These are phyloP conservation scores for Phytophthora sp. DNA, from an alignment of 352 stramenopile genomes.

Conservation along the genomic window DNA sequence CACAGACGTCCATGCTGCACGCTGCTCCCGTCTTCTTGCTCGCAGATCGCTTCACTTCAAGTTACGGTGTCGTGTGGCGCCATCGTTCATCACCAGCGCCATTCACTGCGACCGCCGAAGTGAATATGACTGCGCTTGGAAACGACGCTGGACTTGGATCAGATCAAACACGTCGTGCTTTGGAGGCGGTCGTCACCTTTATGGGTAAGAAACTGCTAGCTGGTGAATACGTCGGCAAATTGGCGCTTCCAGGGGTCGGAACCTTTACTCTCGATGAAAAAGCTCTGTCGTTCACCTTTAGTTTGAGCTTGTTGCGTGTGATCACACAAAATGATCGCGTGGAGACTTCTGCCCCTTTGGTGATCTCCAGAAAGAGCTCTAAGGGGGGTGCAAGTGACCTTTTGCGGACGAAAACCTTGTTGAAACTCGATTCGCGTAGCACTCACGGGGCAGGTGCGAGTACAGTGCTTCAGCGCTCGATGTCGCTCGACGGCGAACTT, in stretches of 20 bases:
- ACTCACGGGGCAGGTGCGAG: background rate
- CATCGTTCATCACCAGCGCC: constrained; percentile 48
- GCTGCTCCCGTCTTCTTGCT: constrained; percentile 54
- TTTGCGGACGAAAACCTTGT: constrained; percentile 18
- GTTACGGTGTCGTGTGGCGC: constrained; percentile 48
- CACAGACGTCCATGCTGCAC: constrained; percentile 27
- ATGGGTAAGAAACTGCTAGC: constrained; percentile 49
- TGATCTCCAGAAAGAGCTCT: constrained; percentile 18
- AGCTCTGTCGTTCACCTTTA: constrained; percentile 55
- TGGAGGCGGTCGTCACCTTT: constrained; percentile 54
- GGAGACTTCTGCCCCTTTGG: constrained; percentile 17
- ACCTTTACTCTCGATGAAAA: constrained; percentile 51
- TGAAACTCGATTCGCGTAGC: background rate
- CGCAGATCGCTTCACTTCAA: constrained; percentile 51
- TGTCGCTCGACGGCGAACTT: constrained; percentile 26
- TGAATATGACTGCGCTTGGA: constrained; percentile 56
- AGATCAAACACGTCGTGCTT: constrained; percentile 46
- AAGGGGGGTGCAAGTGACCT: background rate
- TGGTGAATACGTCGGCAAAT: constrained; percentile 26
- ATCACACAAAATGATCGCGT: constrained; percentile 16
- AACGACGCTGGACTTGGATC: constrained; percentile 46
- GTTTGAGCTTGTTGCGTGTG: constrained; percentile 39
- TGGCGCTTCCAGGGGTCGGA: constrained; percentile 45
- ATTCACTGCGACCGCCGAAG: constrained; percentile 45
- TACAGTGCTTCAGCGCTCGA: constrained; percentile 18